Evolutionary conservation across 2,329 filamentous ascomycete species (phyloP).

Genomic region (Xylariaceae sp.): DNA sequence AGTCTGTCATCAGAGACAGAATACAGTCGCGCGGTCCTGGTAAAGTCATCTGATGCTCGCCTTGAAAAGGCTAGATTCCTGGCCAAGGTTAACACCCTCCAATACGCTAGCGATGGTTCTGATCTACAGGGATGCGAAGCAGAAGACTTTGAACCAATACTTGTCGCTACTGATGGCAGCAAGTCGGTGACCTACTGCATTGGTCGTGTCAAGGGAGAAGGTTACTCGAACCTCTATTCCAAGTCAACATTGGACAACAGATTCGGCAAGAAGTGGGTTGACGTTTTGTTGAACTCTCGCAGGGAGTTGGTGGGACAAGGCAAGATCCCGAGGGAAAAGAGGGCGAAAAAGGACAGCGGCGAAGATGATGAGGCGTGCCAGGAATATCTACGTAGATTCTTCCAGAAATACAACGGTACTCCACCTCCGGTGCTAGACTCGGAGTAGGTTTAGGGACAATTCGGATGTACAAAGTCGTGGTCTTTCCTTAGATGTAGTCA

Average conservation of each 20-base stretch:
- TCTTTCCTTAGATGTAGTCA: background rate
- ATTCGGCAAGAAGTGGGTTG: background rate
- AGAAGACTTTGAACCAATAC: background rate
- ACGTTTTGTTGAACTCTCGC: background rate
- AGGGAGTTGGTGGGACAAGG: background rate
- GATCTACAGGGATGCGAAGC: background rate
- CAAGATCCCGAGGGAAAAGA: background rate
- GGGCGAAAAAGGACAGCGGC: background rate
- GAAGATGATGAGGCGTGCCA: background rate
- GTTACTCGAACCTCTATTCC: background rate
- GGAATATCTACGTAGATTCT: background rate
- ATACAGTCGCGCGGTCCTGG: background rate
- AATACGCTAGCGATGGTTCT: background rate
- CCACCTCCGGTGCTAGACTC: background rate
- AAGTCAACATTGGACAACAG: background rate
- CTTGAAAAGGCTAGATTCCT: background rate
- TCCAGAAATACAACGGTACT: background rate
- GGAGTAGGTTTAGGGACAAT: background rate
- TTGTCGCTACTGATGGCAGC: background rate
- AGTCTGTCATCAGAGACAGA: background rate
- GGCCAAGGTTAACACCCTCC: background rate
- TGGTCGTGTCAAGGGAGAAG: background rate
- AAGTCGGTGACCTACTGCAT: background rate
- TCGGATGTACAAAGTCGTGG: background rate
- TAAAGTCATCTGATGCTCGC: background rate